A percentile compares a stretch with the other conserved stretches of the same genome.
These are phyloP conservation scores for Porcisia hertigi DNA, from an alignment of 208 protist genomes.

Conservation along the genomic window DNA sequence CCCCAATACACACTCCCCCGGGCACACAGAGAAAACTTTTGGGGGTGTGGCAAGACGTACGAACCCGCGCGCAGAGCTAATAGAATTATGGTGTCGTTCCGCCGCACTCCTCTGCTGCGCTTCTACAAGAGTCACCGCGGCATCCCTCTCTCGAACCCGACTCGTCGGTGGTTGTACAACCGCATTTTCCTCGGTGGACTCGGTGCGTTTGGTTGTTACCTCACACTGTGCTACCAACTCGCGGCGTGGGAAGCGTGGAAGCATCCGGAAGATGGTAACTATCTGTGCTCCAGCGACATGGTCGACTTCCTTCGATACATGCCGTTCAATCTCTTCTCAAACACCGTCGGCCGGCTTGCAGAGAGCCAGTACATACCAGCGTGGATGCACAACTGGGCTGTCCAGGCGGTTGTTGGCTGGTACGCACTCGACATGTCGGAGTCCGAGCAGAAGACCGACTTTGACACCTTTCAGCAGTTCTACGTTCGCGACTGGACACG, in stretches of 20 bases:
- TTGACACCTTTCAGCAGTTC: conserved; percentile 77
- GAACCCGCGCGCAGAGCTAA: not conserved
- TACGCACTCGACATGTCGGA: conserved; percentile 62
- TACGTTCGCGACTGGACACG: conserved; percentile 67
- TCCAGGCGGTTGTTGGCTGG: conserved; percentile 48
- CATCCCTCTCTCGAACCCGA: conserved; percentile 50
- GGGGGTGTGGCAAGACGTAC: not conserved
- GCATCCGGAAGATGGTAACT: conserved; percentile 32
- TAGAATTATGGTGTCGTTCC: conserved; percentile 14
- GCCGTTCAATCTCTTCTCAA: conserved; percentile 70
- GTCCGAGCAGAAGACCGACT: conserved; percentile 30
- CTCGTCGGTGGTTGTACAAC: conserved; percentile 81
- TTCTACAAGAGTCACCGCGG: conserved; percentile 68
- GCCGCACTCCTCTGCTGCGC: conserved; percentile 5
- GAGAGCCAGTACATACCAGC: conserved; percentile 43
- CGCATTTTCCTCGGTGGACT: conserved; percentile 44
- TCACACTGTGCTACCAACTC: conserved; percentile 47
- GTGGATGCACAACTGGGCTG: conserved; percentile 48
- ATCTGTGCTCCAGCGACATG: conserved; percentile 57
- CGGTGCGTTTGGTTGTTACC: conserved; percentile 35
- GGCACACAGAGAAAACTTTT: no score
- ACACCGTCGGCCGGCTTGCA: conserved; percentile 42
- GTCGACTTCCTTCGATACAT: conserved; percentile 68
- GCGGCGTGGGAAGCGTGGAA: conserved; percentile 60
- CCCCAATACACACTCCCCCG: no score